phyloP scores from a whole-genome alignment of 2,329 filamentous ascomycete genomes.

The Clonostachys byssicola region DNA sequence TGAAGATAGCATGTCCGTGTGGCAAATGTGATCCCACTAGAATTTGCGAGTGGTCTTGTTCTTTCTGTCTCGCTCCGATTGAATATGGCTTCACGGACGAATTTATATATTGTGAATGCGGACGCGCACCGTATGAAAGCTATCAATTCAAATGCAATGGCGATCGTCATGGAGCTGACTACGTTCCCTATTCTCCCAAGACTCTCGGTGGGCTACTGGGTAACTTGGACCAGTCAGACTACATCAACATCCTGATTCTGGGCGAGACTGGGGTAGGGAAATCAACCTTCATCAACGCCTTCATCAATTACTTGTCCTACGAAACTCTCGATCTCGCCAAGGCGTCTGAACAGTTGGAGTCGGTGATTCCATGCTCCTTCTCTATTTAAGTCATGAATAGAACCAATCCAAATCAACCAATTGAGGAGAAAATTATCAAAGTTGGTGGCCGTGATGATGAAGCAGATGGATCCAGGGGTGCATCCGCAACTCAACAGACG shows the following conservation, averaged over 20 bases:
- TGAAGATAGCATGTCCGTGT: no score
- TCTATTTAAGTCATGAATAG: background rate
- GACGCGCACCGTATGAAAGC: background rate
- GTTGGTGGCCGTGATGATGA: background rate
- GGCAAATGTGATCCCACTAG: no score
- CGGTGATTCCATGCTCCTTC: background rate
- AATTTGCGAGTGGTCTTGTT: no score
- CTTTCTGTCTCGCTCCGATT: no score
- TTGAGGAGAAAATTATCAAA: background rate
- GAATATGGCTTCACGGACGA: background rate
- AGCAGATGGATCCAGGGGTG: background rate
- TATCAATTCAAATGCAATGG: background rate
- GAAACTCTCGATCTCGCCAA: background rate
- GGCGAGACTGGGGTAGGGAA: background rate
- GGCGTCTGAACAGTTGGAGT: background rate
- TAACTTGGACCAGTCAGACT: background rate
- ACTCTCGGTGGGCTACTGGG: background rate
- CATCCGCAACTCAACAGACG: background rate
- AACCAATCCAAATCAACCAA: background rate
- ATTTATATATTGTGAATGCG: background rate
- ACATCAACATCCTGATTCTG: background rate
- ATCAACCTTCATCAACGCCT: background rate
- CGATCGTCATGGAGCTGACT: background rate
- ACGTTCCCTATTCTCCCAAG: background rate
- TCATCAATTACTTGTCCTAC: background rate